Evolutionary conservation across 1,139 yeast genomes (phyloP).

Genomic region (Debaryomyces singareniensis): DNA sequence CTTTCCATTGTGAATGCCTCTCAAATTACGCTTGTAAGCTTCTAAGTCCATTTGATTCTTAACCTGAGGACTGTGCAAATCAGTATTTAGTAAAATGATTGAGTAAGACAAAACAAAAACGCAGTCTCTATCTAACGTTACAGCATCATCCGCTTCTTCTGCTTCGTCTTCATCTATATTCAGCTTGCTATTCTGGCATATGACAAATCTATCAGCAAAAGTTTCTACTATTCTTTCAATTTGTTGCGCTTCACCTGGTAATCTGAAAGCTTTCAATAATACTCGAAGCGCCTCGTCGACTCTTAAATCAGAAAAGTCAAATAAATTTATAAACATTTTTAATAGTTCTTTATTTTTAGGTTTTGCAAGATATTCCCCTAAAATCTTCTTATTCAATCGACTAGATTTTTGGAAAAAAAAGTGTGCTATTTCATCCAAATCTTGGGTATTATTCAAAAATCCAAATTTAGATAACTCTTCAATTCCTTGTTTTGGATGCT

Average conservation of each 20-base stretch:
- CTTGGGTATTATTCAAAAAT: slow-evolving; percentile 50
- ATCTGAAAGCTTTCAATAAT: slow-evolving; percentile 73
- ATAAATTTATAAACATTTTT: slow-evolving; percentile 56
- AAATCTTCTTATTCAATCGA: slow-evolving; percentile 74
- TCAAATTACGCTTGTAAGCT: slow-evolving; percentile 71
- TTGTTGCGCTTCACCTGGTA: slow-evolving; percentile 97
- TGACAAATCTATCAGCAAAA: slow-evolving; percentile 76
- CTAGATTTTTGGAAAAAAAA: slow-evolving; percentile 77
- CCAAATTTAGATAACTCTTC: slow-evolving; percentile 54
- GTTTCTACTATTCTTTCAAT: slow-evolving; percentile 87
- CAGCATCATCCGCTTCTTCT: slow-evolving; percentile 26
- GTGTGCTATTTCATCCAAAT: slow-evolving; percentile 58
- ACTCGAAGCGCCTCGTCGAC: slow-evolving; percentile 92
- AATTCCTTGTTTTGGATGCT: slow-evolving; percentile 73
- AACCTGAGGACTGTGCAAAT: slow-evolving; percentile 71
- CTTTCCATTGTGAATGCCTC: slow-evolving; percentile 69
- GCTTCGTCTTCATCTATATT: slow-evolving; percentile 11
- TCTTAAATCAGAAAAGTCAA: slow-evolving; percentile 72
- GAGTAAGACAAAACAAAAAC: slow-evolving; percentile 71
- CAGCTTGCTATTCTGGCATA: slow-evolving; percentile 31
- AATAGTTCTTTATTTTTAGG: slow-evolving; percentile 60
- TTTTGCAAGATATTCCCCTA: slow-evolving; percentile 83
- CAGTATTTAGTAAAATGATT: slow-evolving; percentile 72
- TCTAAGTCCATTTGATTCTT: slow-evolving; percentile 84
- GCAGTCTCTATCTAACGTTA: slow-evolving; percentile 66